phyloP scores from a whole-genome alignment of 495 filamentous ascomycete species.

The Lasiosphaeria hispida region DNA sequence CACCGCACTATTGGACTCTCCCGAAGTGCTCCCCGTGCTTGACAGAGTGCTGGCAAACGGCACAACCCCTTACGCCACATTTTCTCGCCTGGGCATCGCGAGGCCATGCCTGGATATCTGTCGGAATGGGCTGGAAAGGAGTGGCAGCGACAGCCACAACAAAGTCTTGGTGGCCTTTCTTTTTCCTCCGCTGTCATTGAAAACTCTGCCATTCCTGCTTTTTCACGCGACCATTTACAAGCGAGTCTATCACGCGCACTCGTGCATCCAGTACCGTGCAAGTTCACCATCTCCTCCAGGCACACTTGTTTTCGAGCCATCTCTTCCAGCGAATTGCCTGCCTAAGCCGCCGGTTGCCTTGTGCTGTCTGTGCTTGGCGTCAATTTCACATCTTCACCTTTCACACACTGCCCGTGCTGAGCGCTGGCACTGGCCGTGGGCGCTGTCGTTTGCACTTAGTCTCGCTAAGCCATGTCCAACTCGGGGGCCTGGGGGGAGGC shows the following conservation, averaged over 20 bases:
- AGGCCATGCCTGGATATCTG: too few species aligned
- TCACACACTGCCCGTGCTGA: too few species aligned
- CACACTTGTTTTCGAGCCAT: background rate
- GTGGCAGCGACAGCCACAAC: too few species aligned
- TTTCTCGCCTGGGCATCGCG: too few species aligned
- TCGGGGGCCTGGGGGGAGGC: constrained; percentile 19
- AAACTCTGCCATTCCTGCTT: background rate
- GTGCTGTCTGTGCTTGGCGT: background rate
- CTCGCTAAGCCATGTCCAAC: constrained; percentile 12
- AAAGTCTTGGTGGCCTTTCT: too few species aligned
- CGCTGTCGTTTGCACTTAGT: background rate
- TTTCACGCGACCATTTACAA: background rate
- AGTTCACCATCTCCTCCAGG: constrained; percentile 3
- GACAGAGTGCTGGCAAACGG: too few species aligned
- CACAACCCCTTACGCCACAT: too few species aligned
- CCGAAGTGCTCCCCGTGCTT: too few species aligned
- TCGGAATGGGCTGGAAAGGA: too few species aligned
- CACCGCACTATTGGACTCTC: too few species aligned
- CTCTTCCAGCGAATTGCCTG: background rate
- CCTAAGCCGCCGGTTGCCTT: background rate
- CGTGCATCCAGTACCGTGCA: background rate
- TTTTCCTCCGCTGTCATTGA: background rate
- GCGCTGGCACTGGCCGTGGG: background rate
- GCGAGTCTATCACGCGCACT: constrained; percentile 1
- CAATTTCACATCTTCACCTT: too few species aligned